Percentiles rank a stretch among this genome's conserved stretches.
These are phyloP conservation scores for Orbilia ellipsospora DNA, from an alignment of 2,329 filamentous ascomycete genomes.

Conservation along the genomic window DNA sequence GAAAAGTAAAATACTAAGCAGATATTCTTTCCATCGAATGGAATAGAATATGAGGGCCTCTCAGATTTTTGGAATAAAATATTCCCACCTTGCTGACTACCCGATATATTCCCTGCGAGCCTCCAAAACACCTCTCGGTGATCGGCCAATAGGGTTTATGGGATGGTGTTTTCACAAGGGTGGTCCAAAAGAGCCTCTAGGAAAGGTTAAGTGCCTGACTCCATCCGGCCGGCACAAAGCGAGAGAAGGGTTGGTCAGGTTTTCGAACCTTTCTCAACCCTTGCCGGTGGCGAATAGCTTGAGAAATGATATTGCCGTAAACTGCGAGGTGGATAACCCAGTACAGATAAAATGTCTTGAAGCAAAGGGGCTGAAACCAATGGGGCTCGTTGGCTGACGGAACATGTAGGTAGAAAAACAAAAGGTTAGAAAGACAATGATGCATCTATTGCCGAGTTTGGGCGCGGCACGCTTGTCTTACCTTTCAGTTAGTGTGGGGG, in stretches of 20 bases:
- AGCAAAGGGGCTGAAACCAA: constrained; percentile 40
- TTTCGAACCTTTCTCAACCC: constrained; percentile 29
- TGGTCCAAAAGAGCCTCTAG: constrained; percentile 24
- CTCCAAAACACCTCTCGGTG: not conserved
- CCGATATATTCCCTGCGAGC: not conserved
- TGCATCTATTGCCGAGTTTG: constrained; percentile 23
- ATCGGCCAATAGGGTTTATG: constrained; percentile 21
- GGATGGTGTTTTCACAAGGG: constrained; percentile 23
- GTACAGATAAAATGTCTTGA: constrained; percentile 6
- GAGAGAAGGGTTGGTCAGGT: constrained; percentile 26
- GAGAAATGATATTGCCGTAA: not conserved
- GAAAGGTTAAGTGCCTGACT: constrained; percentile 25
- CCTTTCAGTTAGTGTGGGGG: constrained; percentile 31
- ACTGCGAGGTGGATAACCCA: no score
- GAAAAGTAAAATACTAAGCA: constrained; percentile 6
- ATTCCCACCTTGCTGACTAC: constrained; percentile 29
- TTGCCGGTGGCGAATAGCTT: constrained; percentile 14
- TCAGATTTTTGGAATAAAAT: not conserved
- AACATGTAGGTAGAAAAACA: constrained; percentile 4
- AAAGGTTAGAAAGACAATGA: constrained; percentile 1
- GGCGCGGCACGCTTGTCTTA: constrained; percentile 30
- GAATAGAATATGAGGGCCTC: constrained; percentile 7
- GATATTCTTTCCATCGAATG: constrained; percentile 10
- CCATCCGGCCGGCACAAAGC: constrained; percentile 41
- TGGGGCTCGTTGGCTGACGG: constrained; percentile 25